Percentiles rank a stretch among this genome's conserved stretches.
Evolutionary conservation across 164 flowering plant species (phyloP).

Genomic region (Sextonia rubra): DNA sequence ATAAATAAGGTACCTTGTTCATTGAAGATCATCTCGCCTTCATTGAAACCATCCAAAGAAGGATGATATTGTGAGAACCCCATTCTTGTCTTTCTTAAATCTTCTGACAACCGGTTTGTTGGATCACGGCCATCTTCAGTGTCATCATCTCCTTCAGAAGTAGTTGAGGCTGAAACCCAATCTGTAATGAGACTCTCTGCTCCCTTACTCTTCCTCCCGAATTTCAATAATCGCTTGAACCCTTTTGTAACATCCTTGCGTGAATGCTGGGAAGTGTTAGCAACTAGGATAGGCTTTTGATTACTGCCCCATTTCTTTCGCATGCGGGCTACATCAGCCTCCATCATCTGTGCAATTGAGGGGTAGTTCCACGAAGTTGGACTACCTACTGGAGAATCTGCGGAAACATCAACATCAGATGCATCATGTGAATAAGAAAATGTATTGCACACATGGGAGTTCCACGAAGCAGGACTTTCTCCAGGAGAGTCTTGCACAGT

Average conservation of each 20-base stretch:
- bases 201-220: conserved; percentile 86
- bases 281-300: conserved; percentile 61
- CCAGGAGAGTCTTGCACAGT: conserved; percentile 71
- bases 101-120: conserved; percentile 80
- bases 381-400: conserved; percentile 89
- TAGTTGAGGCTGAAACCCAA: conserved; percentile 90
- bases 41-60: conserved; percentile 71
- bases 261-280: conserved; percentile 52
- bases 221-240: conserved; percentile 80
- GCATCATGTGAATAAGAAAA: conserved; percentile 69
- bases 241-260: conserved; percentile 91
- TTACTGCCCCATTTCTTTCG: conserved; percentile 97
- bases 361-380: conserved; percentile 89
- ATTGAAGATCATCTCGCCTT: conserved; percentile 24
- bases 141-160: conserved; percentile 99
- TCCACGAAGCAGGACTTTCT: conserved; percentile 90
- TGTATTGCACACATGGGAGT: conserved; percentile 54
- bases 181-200: conserved; percentile 63
- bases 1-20: conserved; percentile 40
- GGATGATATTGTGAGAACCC: conserved; percentile 61
- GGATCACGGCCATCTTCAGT: conserved; percentile 85
- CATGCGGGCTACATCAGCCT: conserved; percentile 86
- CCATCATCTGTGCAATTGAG: conserved; percentile 48
- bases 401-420: conserved; percentile 82
- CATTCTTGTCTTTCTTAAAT: conserved; percentile 91